A percentile compares a stretch with the other conserved stretches of the same genome.
Evolutionary conservation across 2,329 filamentous ascomycete species (phyloP).

Genomic region (Fusarium drepaniforme): DNA sequence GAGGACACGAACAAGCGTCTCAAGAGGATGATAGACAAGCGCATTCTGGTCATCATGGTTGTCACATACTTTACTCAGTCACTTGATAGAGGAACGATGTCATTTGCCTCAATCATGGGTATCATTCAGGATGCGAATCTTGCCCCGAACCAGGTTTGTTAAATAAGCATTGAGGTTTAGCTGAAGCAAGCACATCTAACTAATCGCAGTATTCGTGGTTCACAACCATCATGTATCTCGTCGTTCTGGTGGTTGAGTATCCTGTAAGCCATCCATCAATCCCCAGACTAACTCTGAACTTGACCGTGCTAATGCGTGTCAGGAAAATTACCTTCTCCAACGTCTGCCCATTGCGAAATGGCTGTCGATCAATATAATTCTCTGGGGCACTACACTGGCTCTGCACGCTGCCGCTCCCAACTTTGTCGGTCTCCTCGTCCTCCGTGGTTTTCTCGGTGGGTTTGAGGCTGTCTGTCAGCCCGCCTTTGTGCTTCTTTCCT

Average conservation of each 20-base stretch:
- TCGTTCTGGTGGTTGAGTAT: constrained; percentile 77
- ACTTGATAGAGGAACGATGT: constrained; percentile 74
- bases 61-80: constrained; percentile 78
- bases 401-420: constrained; percentile 70
- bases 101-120: constrained; percentile 73
- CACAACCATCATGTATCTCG: constrained; percentile 64
- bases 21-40: constrained; percentile 70
- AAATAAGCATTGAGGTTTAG: background rate
- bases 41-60: constrained; percentile 77
- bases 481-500: constrained; percentile 72
- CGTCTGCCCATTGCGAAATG: constrained; percentile 76
- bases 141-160: constrained; percentile 53
- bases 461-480: constrained; percentile 79
- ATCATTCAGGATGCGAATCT: constrained; percentile 62
- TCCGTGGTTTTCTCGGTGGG: constrained; percentile 75
- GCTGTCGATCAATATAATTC: constrained; percentile 70
- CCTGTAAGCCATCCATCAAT: constrained; percentile 50
- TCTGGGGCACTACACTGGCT: constrained; percentile 72
- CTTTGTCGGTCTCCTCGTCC: constrained; percentile 68
- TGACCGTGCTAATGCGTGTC: background rate
- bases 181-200: background rate
- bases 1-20: constrained; percentile 71
- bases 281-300: background rate
- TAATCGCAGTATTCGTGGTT: constrained; percentile 62
- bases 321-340: constrained; percentile 67